Conservation (phyloP, 306 rosid species). For the Prunus salicina region DNA sequence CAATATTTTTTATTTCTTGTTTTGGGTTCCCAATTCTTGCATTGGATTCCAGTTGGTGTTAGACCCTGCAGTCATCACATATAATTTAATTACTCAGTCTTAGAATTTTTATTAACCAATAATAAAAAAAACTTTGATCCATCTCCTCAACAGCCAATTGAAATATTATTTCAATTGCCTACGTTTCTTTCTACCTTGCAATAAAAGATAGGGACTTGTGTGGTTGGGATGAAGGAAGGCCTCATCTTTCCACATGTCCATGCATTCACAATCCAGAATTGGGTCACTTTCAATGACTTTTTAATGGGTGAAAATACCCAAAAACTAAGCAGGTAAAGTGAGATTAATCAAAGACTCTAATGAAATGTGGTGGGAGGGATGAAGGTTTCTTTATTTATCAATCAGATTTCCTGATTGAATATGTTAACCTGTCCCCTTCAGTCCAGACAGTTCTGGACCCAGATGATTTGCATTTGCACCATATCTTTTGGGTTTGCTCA, state of each 20-base stretch:
- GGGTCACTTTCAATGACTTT: conserved; percentile 35
- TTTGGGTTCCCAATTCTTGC: conserved; percentile 10
- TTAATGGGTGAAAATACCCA: neutral
- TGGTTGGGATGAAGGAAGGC: conserved; percentile 28
- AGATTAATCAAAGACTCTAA: neutral
- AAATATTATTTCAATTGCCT: conserved; percentile 5
- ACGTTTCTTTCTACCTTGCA: conserved; percentile 26
- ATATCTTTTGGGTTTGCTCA: conserved; percentile 1
- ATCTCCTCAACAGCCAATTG: neutral
- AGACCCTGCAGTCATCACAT: conserved; percentile 1
- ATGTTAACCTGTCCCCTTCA: conserved; percentile 25
- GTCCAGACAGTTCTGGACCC: conserved; percentile 24
- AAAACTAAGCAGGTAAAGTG: neutral
- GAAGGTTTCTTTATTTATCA: neutral
- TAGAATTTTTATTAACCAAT: conserved; percentile 6
- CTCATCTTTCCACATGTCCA: conserved; percentile 19
- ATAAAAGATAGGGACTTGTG: conserved; percentile 47
- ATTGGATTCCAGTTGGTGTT: conserved; percentile 20
- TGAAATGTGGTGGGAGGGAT: no score
- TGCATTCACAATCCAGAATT: conserved; percentile 7
- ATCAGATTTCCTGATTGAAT: neutral
- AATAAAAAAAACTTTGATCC: neutral
- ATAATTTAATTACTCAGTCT: conserved; percentile 10
- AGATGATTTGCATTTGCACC: neutral
- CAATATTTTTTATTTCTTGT: neutral